Evolutionary conservation across 805 yeast genomes (phyloP).

Genomic region (Lipomyces kockii): DNA sequence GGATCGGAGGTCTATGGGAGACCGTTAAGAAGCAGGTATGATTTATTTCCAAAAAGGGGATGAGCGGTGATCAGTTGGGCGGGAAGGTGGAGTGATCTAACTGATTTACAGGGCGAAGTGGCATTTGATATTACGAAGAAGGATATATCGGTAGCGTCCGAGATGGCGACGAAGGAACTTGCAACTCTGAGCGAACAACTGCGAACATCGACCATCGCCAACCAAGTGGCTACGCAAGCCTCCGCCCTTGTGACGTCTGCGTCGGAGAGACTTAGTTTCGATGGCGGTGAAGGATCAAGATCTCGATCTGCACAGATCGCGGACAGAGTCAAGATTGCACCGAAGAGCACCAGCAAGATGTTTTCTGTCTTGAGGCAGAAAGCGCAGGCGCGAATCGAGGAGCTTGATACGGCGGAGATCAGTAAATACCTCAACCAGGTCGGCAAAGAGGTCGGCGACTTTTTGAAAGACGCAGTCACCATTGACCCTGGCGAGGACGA

Average conservation of each 20-base stretch:
- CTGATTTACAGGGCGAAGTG: slow-evolving; percentile 32
- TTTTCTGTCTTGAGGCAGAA: slow-evolving; percentile 45
- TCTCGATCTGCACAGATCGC: slow-evolving; percentile 16
- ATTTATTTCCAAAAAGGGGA: background rate
- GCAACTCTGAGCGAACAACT: slow-evolving; percentile 26
- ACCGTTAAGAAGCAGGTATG: slow-evolving; percentile 41
- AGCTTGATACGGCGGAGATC: slow-evolving; percentile 78
- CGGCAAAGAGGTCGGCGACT: slow-evolving; percentile 52
- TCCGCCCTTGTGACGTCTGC: slow-evolving; percentile 14
- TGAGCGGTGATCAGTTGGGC: background rate
- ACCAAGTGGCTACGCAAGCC: slow-evolving; percentile 21
- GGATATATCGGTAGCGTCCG: slow-evolving; percentile 40
- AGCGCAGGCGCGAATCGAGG: slow-evolving; percentile 70
- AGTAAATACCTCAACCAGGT: slow-evolving; percentile 61
- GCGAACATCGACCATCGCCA: slow-evolving; percentile 31
- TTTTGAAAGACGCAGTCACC: slow-evolving; percentile 52
- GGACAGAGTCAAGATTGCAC: slow-evolving; percentile 18
- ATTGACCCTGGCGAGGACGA: slow-evolving; percentile 39
- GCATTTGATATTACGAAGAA: slow-evolving; percentile 41
- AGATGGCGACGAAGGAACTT: slow-evolving; percentile 31
- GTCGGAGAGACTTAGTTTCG: slow-evolving; percentile 19
- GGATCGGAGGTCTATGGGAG: slow-evolving; percentile 42
- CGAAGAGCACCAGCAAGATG: slow-evolving; percentile 39
- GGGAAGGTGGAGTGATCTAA: background rate
- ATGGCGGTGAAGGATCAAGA: slow-evolving; percentile 9